Evolutionary conservation across 2,329 filamentous ascomycete genomes (phyloP), one percentile per base, ranked within the genome.

Genomic region (Aspergillus pseudoviridinutans): DNA sequence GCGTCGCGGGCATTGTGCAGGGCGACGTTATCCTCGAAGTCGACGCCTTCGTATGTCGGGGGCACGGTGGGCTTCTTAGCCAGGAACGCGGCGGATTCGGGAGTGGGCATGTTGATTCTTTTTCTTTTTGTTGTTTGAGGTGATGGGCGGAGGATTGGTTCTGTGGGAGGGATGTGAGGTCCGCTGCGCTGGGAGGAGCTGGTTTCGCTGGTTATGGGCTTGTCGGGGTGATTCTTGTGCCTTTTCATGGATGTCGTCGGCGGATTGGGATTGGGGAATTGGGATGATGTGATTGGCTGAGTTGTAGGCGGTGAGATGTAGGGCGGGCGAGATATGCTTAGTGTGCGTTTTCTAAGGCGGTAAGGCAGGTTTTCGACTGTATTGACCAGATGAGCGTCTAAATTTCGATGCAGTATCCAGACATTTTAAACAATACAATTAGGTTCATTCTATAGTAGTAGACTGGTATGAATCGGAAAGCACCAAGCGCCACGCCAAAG

Each of bases 11-110:
- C 85, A 44, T 84, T 84, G 73, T 87, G 85, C 50, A 87, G 74
- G 50, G 83, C 83, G 61, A 79, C 75, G 70, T 84, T 86, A 77
- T 88, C 84, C 61, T 85, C 82, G 76, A 84, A 87, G 75, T 87
- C 84, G 71, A 88, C 85, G 63, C 85, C 84, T 56, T 86, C 82
- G 76, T 87, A 88, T 60, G 84, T 87, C 29, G 85, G 85, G 49
- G 85, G 78, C 50, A 88, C 85, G 61, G 79, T 84, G 64, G 85
- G 85, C 76, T 87, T 87, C 71, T 84, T 84, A 61, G 83, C 82
- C 63, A 86, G 81, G 79, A 87, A 88, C 62, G 78, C 74, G 61
- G 78, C 82, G 68, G 85, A 87, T 72, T 87, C 85, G 62, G 84
- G 82, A 56, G 84, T 87, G 47, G 85, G 85, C 85, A 87, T 87